Evolutionary conservation across 164 flowering plant species (phyloP), one percentile per base, ranked within the genome.

Genomic region (Taxillus chinensis): DNA sequence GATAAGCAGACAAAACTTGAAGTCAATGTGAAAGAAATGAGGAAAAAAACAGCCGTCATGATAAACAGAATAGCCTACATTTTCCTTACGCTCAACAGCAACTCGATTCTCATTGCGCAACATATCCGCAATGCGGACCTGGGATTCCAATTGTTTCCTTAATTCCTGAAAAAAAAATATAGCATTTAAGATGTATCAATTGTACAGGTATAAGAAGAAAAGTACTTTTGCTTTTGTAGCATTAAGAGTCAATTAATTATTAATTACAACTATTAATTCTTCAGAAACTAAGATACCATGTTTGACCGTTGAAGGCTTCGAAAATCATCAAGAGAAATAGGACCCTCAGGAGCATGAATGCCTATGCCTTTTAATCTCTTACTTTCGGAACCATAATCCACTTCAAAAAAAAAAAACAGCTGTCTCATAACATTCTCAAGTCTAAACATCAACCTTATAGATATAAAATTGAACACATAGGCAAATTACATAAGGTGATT

Each of bases 281-380:
- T 10, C 9, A 45, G 49, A 51, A 41, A 12, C 13, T 41, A 65
- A 60, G 13, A 68, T 84, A 93, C 99, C 95, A 67, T 79, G 64
- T 93, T 93, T 65, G 99, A 93, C 59, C 89, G 77, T 65, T 90
- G 97, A 73, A 93, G 92, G 61, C 89, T 89, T 64, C 92, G 80
- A 68, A 93, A 90, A 81, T 93, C 99, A 81, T 90, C 96, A 60
- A 93, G 95, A 61, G 92, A 89, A 60, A 93, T 71, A 51, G 99
- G 99, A 67, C 99, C 99, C 65, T 89, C 97, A 64, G 90, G 85
- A 69, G 89, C 86, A 71, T 96, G 96, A 68, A 93, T 83, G 55
- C 97, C 99, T 67, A 90, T 83, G 66, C 97, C 97, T 77, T 83
- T 89, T 27, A 74, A 62, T 64, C 91, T 85, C 79, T 93, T 93